Percentiles rank a stretch among this genome's conserved stretches.
phyloP scores from a whole-genome alignment of 2,329 filamentous ascomycete species.

The Paecilomyces sp. region DNA sequence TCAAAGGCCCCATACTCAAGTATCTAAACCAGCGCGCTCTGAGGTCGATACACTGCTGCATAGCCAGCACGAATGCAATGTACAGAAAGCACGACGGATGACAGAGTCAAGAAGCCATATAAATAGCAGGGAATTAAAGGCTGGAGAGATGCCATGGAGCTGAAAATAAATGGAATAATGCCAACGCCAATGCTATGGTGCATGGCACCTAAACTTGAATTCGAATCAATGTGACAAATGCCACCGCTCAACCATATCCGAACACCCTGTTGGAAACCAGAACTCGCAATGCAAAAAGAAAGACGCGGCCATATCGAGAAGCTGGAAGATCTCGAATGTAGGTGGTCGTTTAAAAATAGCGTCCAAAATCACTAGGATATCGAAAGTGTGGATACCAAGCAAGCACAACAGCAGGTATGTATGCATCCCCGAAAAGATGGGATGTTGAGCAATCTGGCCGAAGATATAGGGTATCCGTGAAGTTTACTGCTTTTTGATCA shows the following conservation, averaged over 20 bases:
- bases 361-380: not conserved
- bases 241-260: not conserved
- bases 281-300: constrained; percentile 3
- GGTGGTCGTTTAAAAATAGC: not conserved
- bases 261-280: not conserved
- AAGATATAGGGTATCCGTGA: not conserved
- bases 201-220: not conserved
- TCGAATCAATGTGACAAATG: not conserved
- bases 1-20: not conserved
- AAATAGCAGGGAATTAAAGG: not conserved
- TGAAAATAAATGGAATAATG: not conserved
- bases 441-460: not conserved
- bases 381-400: not conserved
- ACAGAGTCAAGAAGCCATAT: not conserved
- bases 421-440: not conserved
- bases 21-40: not conserved
- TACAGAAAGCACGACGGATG: not conserved
- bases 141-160: not conserved
- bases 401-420: not conserved
- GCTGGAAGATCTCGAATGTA: not conserved
- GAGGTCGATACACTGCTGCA: not conserved
- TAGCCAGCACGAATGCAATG: not conserved
- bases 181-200: not conserved
- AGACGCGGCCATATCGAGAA: not conserved
- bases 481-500: not conserved